Evolutionary conservation across 2,329 filamentous ascomycete genomes (phyloP).

Genomic region (Aspergillus costaricaensis): DNA sequence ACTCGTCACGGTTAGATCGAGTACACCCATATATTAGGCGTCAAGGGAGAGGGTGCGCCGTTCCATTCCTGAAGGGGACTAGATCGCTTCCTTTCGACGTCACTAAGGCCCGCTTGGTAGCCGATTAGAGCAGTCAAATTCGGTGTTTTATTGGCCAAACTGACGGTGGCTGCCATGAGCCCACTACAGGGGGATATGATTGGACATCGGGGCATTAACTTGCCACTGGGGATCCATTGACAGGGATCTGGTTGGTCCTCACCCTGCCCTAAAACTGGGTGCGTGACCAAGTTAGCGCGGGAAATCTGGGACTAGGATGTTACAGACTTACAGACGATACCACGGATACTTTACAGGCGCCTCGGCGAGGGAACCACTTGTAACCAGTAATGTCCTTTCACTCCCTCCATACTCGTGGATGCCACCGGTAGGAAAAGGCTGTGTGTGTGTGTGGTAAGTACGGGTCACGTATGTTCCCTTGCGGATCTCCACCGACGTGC

Average conservation of each 20-base stretch:
- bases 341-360: not conserved
- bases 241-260: slow-evolving; percentile 21
- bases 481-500: slow-evolving; percentile 21
- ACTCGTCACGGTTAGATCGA: slow-evolving; percentile 4
- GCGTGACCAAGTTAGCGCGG: slow-evolving; percentile 25
- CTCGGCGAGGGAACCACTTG: not conserved
- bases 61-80: slow-evolving; percentile 13
- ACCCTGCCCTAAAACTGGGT: slow-evolving; percentile 21
- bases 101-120: slow-evolving; percentile 18
- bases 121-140: slow-evolving; percentile 11
- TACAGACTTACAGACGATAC: slow-evolving; percentile 13
- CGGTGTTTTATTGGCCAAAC: slow-evolving; percentile 12
- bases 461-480: slow-evolving; percentile 17
- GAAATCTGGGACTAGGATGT: slow-evolving; percentile 13
- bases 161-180: slow-evolving; percentile 17
- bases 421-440: not conserved
- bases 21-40: slow-evolving; percentile 9
- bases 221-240: slow-evolving; percentile 24
- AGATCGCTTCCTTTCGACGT: slow-evolving; percentile 17
- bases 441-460: slow-evolving; percentile 2
- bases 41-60: slow-evolving; percentile 10
- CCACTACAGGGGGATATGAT: slow-evolving; percentile 12
- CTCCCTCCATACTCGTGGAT: not conserved
- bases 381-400: not conserved
- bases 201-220: slow-evolving; percentile 14